Conservation (phyloP, 2,329 filamentous ascomycete species). For the Dendryphion nanum region DNA sequence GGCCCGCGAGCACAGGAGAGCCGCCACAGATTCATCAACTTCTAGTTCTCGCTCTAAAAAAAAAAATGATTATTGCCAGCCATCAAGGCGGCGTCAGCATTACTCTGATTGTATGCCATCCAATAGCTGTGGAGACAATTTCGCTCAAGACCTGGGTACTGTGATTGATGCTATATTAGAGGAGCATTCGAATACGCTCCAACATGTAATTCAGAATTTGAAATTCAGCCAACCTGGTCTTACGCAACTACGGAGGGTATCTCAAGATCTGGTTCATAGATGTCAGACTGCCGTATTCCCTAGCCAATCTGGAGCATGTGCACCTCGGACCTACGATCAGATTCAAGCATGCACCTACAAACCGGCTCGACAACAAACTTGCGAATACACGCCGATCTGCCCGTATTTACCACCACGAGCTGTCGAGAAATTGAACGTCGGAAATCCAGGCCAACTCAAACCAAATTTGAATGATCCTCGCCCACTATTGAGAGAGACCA, state of each 20-base stretch:
- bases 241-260: conserved; percentile 14
- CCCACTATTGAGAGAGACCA: conserved; percentile 14
- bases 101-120: too few relatives aligned
- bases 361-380: background rate
- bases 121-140: too few relatives aligned
- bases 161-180: conserved; percentile 42
- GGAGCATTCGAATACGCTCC: conserved; percentile 40
- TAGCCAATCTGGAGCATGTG: background rate
- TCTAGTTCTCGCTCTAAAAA: too few relatives aligned
- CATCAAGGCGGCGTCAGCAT: too few relatives aligned
- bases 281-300: conserved; percentile 8
- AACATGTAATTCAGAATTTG: conserved; percentile 41
- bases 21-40: too few relatives aligned
- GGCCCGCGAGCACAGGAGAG: too few relatives aligned
- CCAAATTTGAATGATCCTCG: conserved; percentile 33
- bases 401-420: conserved; percentile 17
- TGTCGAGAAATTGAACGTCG: conserved; percentile 26
- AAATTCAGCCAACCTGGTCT: conserved; percentile 19
- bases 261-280: conserved; percentile 18
- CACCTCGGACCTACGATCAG: conserved; percentile 1
- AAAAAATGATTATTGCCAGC: too few relatives aligned
- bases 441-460: conserved; percentile 18
- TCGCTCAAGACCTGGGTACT: conserved; percentile 29
- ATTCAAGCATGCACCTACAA: too few relatives aligned
- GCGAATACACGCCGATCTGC: conserved; percentile 2